Conservation (phyloP, 305 asterid genomes). For the Fraxinus angustifolia region DNA sequence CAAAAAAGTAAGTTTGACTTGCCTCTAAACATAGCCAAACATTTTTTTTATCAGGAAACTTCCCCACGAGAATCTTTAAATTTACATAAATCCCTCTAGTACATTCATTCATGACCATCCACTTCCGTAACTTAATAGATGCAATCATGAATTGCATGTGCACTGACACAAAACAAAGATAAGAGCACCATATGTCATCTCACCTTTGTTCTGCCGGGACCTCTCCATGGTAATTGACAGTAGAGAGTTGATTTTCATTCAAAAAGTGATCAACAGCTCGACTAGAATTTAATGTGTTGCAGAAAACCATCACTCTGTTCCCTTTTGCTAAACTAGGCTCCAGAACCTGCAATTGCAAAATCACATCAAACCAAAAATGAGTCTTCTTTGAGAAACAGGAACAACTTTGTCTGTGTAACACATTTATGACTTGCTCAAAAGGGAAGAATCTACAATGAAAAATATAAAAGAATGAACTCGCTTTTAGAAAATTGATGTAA, state of each 20-base stretch:
- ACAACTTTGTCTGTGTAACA: background rate
- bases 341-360: slow-evolving; percentile 63
- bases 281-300: slow-evolving; percentile 92
- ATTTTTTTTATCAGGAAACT: background rate
- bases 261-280: slow-evolving; percentile 97
- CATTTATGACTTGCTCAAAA: background rate
- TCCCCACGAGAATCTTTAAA: background rate
- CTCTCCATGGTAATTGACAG: slow-evolving; percentile 97
- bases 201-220: slow-evolving; percentile 97
- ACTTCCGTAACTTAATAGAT: background rate
- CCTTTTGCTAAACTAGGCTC: slow-evolving; percentile 99
- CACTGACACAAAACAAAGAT: background rate
- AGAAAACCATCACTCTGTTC: slow-evolving; percentile 95
- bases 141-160: background rate
- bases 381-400: background rate
- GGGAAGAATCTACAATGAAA: background rate
- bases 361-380: slow-evolving; percentile 15
- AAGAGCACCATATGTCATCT: slow-evolving; percentile 24
- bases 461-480: background rate
- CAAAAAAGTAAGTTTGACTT: background rate
- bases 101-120: background rate
- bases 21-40: background rate
- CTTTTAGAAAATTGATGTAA: background rate
- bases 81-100: background rate
- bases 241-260: slow-evolving; percentile 74